Base-by-base conservation (phyloP, 2,329 filamentous ascomycete genomes). In the Seiridium cupressi region DNA sequence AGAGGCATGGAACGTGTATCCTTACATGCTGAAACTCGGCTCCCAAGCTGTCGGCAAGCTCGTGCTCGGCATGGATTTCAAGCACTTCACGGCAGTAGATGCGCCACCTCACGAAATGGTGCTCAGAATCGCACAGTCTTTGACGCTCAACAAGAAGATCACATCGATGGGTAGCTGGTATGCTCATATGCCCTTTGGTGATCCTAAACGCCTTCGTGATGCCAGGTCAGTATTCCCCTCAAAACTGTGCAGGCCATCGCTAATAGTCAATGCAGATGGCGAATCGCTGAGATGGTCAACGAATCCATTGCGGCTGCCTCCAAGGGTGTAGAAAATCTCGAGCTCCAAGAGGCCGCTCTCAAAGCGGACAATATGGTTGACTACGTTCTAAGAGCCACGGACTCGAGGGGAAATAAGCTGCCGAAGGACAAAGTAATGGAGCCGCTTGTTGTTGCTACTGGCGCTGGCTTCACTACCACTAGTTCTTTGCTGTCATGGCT, bases 391-490 rank as follows among this genome's bases (percentile, higher is more conserved):
- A 81, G 83, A 10, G 84, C 83, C 2, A 78, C 74, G 5, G 84
- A 87, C 61, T 77, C 69, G 63, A 80, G 83, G 49, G 84, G 84
- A 42, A 76, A 84, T 57, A 82, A 84, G 61, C 70, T 87, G 0
- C 81, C 84, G 0, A 70, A 74, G 42, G 70, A 75, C 3, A 64
- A 78, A n/a, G 69, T 81, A 36, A 62, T 72, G 38, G 65, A 69
- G 60, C 69, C 72, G 0, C 72, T 86, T 0, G 72, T 85, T 2
- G 82, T 86, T 3, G 78, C 79, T 5, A 83, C 79, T 0, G 84
- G 76, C 3, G 85, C 85, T 2, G 85, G 85, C 26, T 88, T 88
- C 73, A 85, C 82, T 1, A 88, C 85, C 0, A 88, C 82, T 0
- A 81, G 79, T 3, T 82, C 83, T 0, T 77, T 87, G 3, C 74